phyloP scores from a whole-genome alignment of 108 stramenopile genomes.

The Cyclotella atomus region DNA sequence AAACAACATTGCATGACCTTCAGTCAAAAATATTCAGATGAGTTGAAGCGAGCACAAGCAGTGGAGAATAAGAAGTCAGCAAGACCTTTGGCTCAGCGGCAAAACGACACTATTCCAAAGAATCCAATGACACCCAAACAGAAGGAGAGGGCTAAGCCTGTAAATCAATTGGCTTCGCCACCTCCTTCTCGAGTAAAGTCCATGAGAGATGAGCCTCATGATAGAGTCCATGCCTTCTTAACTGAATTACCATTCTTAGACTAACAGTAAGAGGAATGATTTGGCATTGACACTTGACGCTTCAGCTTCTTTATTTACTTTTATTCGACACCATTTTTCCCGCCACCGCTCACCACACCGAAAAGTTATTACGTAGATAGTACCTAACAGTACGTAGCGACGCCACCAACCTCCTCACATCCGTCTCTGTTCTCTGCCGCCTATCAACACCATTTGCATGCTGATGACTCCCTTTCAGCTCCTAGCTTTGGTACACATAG shows the following conservation, averaged over 20 bases:
- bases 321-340: neutral
- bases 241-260: slow-evolving; percentile 46
- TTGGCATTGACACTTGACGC: too few species aligned
- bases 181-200: slow-evolving; percentile 15
- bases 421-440: neutral
- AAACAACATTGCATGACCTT: too few species aligned
- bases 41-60: neutral
- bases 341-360: neutral
- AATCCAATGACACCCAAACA: neutral
- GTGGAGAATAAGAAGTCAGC: slow-evolving; percentile 1
- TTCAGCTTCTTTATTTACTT: too few species aligned
- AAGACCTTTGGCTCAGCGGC: neutral
- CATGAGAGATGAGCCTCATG: slow-evolving; percentile 35
- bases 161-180: slow-evolving; percentile 16
- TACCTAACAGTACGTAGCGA: too few species aligned
- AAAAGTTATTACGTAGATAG: too few species aligned
- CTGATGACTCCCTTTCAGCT: neutral
- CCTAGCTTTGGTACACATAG: neutral
- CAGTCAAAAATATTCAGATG: slow-evolving; percentile 3
- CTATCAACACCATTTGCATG: neutral
- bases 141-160: neutral
- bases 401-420: neutral
- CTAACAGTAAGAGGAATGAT: too few species aligned
- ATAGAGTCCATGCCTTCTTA: slow-evolving; percentile 47
- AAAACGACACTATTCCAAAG: neutral